phyloP scores from a whole-genome alignment of 2,329 filamentous ascomycete genomes.

The Cladosporium sp. region DNA sequence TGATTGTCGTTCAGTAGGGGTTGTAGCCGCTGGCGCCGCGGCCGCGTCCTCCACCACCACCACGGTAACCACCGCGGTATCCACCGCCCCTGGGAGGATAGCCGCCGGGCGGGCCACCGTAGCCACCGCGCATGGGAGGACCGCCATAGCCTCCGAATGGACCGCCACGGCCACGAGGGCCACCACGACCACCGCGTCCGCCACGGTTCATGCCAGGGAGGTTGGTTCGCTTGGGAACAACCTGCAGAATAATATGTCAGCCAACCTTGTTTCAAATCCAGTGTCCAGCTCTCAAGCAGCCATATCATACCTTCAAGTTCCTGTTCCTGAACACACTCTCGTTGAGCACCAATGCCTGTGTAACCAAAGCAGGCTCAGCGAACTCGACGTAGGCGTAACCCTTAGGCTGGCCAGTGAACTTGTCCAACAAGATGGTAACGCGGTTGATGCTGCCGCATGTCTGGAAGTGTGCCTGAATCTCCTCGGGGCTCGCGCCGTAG shows the following conservation, averaged over 20 bases:
- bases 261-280: neutral
- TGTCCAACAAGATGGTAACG: conserved; percentile 94
- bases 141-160: conserved; percentile 51
- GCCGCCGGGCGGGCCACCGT: conserved; percentile 21
- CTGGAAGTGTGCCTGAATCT: conserved; percentile 98
- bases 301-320: conserved; percentile 80
- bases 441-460: conserved; percentile 96
- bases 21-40: conserved; percentile 34
- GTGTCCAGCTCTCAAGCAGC: neutral
- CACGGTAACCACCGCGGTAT: conserved; percentile 36
- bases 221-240: conserved; percentile 91
- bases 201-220: conserved; percentile 89
- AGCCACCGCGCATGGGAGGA: conserved; percentile 45
- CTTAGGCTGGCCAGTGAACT: conserved; percentile 99
- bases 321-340: conserved; percentile 93
- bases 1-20: conserved; percentile 30
- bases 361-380: conserved; percentile 86
- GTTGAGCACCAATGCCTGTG: conserved; percentile 89
- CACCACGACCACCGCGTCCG: conserved; percentile 49
- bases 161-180: conserved; percentile 34
- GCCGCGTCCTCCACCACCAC: conserved; percentile 29
- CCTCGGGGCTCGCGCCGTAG: conserved; percentile 93
- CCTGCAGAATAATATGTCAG: conserved; percentile 46
- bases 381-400: conserved; percentile 99
- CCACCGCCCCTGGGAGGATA: conserved; percentile 37